phyloP scores from a whole-genome alignment of 257 asterid species.

The Forsythia viridissima region DNA sequence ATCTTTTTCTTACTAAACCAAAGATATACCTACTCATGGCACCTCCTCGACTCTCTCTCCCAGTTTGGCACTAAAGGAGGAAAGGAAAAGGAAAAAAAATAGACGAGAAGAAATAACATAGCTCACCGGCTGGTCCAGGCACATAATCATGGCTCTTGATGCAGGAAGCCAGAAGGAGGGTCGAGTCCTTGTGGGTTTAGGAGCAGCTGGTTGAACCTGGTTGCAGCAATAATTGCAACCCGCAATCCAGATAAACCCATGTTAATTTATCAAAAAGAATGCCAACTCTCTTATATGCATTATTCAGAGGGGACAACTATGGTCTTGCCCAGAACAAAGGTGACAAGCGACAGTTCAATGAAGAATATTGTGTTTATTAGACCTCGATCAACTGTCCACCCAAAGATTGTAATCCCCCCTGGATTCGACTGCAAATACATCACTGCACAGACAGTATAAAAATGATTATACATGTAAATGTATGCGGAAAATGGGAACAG shows the following conservation, averaged over 20 bases:
- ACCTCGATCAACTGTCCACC: conserved; percentile 88
- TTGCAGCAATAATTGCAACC: not conserved
- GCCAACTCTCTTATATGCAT: not conserved
- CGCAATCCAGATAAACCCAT: not conserved
- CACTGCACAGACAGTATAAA: conserved; percentile 44
- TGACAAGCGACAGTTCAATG: conserved; percentile 60
- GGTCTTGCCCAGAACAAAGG: conserved; percentile 77
- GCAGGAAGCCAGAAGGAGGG: not conserved
- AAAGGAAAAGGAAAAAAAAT: not conserved
- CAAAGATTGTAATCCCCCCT: conserved; percentile 79
- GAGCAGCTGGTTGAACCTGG: not conserved
- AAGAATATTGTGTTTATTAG: conserved; percentile 80
- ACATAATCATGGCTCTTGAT: not conserved
- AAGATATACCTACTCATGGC: not conserved
- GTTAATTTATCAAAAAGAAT: not conserved
- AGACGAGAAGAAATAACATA: not conserved
- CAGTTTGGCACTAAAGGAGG: not conserved
- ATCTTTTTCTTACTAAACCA: not conserved
- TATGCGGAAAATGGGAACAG: not conserved
- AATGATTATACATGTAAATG: conserved; percentile 1
- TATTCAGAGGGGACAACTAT: conserved; percentile 38
- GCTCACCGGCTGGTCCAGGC: conserved; percentile 3
- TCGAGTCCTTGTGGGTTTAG: not conserved
- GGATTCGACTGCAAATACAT: conserved; percentile 81
- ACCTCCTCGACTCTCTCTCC: not conserved